A percentile compares a stretch with the other conserved stretches of the same genome.
These are phyloP conservation scores for Coemansia sp. DNA, from an alignment of 371 early-diverging fungal species.

Conservation along the genomic window DNA sequence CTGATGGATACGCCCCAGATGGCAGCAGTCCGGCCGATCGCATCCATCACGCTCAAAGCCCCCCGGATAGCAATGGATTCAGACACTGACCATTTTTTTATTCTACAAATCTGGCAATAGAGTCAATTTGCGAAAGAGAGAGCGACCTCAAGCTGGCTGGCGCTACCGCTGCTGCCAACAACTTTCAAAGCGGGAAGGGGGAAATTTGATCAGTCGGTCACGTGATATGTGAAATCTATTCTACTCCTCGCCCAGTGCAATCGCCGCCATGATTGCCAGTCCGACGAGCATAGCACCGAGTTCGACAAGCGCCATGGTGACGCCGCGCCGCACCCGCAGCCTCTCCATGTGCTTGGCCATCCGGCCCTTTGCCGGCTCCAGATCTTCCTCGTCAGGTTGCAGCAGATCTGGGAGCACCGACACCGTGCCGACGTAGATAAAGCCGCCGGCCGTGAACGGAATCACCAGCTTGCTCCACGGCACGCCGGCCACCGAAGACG, in stretches of 20 bases:
- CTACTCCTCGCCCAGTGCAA: conserved; percentile 50
- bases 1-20: background rate
- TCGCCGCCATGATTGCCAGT: conserved; percentile 53
- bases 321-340: conserved; percentile 11
- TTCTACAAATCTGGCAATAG: conserved; percentile 1
- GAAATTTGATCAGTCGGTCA: background rate
- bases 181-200: background rate
- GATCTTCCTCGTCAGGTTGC: conserved; percentile 60
- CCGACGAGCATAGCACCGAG: conserved; percentile 54
- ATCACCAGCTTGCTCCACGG: conserved; percentile 74
- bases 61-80: conserved; percentile 1
- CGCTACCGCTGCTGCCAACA: background rate
- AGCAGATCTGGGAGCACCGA: conserved; percentile 85
- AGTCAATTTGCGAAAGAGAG: conserved; percentile 5
- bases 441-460: conserved; percentile 87
- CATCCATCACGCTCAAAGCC: background rate
- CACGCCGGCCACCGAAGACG: conserved; percentile 54
- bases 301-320: conserved; percentile 42
- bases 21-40: background rate
- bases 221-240: background rate
- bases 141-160: background rate
- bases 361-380: conserved; percentile 25
- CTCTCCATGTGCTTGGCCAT: conserved; percentile 49
- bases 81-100: conserved; percentile 2
- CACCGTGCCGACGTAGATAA: conserved; percentile 86